Evolutionary conservation across 78 protist species (phyloP).

Genomic region (Isochrysis galbana): DNA sequence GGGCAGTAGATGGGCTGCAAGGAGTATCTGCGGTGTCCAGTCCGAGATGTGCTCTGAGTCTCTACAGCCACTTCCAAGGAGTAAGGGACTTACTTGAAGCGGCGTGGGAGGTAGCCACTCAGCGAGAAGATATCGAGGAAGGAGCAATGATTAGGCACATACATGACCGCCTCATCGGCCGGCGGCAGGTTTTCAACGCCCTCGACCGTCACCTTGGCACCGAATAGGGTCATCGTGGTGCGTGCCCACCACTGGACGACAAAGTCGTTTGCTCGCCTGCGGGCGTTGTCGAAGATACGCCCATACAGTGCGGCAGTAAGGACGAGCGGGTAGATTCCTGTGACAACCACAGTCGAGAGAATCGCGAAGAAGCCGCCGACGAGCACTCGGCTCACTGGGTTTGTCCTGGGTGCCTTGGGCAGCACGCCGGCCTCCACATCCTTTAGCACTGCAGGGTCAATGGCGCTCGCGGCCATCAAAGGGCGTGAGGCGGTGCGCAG

Average conservation of each 20-base stretch:
- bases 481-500: too few relatives aligned
- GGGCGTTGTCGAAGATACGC: neutral
- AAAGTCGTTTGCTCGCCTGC: neutral
- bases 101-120: neutral
- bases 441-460: too few relatives aligned
- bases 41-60: too few relatives aligned
- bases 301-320: neutral
- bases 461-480: too few relatives aligned
- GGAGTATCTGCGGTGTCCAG: neutral
- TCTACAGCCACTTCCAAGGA: too few relatives aligned
- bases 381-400: neutral
- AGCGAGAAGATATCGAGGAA: slow-evolving; percentile 13
- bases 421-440: neutral
- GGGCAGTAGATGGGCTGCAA: neutral
- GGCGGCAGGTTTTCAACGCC: neutral
- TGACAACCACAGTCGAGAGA: neutral
- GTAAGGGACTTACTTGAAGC: neutral
- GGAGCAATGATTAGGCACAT: slow-evolving; percentile 17
- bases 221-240: neutral
- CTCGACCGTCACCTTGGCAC: neutral
- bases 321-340: neutral
- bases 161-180: neutral
- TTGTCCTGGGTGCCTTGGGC: neutral
- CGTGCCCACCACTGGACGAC: neutral
- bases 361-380: neutral